Percentiles rank a stretch among this genome's conserved stretches.
These are phyloP conservation scores for Tetrapisispora iriomotensis DNA, from an alignment of 805 yeast species.

Conservation along the genomic window DNA sequence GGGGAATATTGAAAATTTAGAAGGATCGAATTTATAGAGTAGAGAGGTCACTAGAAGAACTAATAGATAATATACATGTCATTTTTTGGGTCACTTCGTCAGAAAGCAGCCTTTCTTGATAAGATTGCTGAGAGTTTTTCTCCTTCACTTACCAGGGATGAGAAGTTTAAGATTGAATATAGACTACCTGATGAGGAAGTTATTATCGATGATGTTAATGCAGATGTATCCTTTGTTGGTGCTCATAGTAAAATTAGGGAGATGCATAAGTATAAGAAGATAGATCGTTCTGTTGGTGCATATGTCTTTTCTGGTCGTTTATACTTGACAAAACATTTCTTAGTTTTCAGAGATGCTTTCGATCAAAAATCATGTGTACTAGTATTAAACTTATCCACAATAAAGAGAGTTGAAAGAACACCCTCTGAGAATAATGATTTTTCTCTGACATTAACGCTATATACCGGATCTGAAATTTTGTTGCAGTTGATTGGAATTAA, in stretches of 20 bases:
- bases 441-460: conserved; percentile 63
- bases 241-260: conserved; percentile 13
- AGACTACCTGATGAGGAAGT: conserved; percentile 63
- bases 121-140: conserved; percentile 25
- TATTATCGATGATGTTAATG: conserved; percentile 55
- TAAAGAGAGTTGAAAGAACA: conserved; percentile 77
- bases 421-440: conserved; percentile 69
- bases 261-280: conserved; percentile 4
- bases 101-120: conserved; percentile 40
- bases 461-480: conserved; percentile 51
- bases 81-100: conserved; percentile 35
- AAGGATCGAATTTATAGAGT: too few species aligned
- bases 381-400: conserved; percentile 61
- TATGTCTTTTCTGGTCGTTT: conserved; percentile 50
- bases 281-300: conserved; percentile 14
- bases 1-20: too few species aligned
- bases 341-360: conserved; percentile 63
- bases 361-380: conserved; percentile 62
- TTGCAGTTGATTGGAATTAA: conserved; percentile 72
- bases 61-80: conserved; percentile 31
- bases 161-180: conserved; percentile 56
- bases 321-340: conserved; percentile 63
- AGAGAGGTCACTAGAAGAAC: background rate
- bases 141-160: conserved; percentile 51
- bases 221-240: conserved; percentile 42